Percentiles rank a stretch among this genome's conserved stretches.
phyloP scores from a whole-genome alignment of 2,329 filamentous ascomycete species.

The Plectosphaerella plurivora region DNA sequence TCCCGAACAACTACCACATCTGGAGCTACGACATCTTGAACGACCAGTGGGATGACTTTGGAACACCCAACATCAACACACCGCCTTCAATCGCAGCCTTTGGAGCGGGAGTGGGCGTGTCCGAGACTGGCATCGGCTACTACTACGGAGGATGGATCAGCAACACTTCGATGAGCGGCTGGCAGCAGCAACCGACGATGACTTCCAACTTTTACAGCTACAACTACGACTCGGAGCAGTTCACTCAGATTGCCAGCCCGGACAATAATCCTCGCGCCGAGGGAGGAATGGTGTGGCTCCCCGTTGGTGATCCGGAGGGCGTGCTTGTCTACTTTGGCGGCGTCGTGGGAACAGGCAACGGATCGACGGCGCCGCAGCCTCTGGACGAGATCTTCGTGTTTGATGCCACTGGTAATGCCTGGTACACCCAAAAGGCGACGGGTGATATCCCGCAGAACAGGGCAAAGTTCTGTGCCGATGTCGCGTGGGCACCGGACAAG shows the following conservation, averaged over 20 bases:
- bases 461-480: background rate
- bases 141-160: background rate
- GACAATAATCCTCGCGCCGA: background rate
- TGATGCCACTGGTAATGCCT: background rate
- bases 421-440: background rate
- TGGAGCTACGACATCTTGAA: background rate
- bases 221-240: background rate
- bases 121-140: background rate
- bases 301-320: background rate
- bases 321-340: background rate
- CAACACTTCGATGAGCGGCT: background rate
- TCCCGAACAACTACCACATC: background rate
- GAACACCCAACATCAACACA: background rate
- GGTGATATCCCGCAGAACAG: background rate
- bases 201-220: background rate
- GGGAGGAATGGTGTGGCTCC: background rate
- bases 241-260: background rate
- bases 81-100: background rate
- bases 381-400: background rate
- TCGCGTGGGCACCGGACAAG: background rate
- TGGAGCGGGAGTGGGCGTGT: background rate
- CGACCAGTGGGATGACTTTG: background rate
- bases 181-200: background rate
- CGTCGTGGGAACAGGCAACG: background rate
- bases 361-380: background rate